Base-by-base conservation (phyloP, 1,284 basidiomycete species). In the Fomitiporia mediterranea region DNA sequence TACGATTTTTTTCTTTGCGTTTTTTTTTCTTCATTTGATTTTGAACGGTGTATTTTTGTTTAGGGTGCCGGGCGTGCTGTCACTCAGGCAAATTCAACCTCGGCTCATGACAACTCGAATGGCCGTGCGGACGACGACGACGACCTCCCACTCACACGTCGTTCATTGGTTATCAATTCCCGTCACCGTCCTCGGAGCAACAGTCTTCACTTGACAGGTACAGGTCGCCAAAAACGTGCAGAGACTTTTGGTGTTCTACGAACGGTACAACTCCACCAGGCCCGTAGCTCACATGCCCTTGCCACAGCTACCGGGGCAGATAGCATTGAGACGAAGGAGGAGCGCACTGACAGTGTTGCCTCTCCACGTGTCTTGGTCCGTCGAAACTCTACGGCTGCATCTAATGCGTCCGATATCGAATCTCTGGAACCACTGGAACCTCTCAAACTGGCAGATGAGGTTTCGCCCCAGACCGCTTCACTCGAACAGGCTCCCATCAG, bases 41-140 rank as follows among this genome's bases (percentile, higher is more conserved):
- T 56, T 55, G 44, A 55, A 50, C 46, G 51, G 25, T 48, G 52
- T 19, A 19, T 34, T 34, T 47, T 58, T 53, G 7, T 25, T 13
- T 62, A 89, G 85, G 80, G 79, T 43, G 75, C 81, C 1, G 83
- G 82, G 15, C 80, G 87, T 50, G 77, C 83, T 50, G 76, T 87
- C 21, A 84, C 85, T 1, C 87, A 89, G 53, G 86, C 83, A 15
- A 84, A 84, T 61, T 72, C 80, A 1, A 72, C 81, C 3, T 71
- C 79, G 1, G 60, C 66, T 8, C 72, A 80, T 23, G 83, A 85
- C 60, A 72, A 71, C 3, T 60, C 67, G 1, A 63, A 71, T 37
- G 67, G 65, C 25, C 73, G 79, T 61, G 66, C 72, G 28, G 86
- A 89, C 59, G 86, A 87, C 37, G 68, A 65, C 21, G 84, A 88